These are phyloP conservation scores for Forsythia viridissima DNA, from an alignment of 257 asterid species.

Conservation along the genomic window DNA sequence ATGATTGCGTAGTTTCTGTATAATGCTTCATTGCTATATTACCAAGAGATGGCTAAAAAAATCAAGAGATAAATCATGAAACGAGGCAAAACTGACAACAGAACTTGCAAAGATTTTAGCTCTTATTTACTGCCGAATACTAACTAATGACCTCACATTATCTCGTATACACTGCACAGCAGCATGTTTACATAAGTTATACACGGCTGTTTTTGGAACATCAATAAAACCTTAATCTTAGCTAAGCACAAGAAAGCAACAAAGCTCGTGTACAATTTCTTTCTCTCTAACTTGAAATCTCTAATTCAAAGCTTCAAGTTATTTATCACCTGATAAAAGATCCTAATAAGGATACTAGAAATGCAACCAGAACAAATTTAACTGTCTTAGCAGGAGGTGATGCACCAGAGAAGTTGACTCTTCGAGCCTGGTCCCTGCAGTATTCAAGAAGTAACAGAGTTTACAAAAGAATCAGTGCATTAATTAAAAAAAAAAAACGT, in stretches of 20 bases:
- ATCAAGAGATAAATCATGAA: no score
- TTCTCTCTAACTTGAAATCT: constrained; percentile 10
- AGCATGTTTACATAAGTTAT: not conserved
- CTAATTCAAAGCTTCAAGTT: constrained; percentile 10
- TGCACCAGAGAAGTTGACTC: constrained; percentile 67
- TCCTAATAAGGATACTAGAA: constrained; percentile 30
- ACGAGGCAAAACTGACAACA: not conserved
- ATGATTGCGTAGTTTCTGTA: no score
- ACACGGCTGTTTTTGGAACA: not conserved
- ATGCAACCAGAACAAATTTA: constrained; percentile 29
- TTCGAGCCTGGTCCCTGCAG: constrained; percentile 70
- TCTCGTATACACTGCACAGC: constrained; percentile 1
- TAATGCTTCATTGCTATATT: no score
- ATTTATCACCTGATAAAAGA: constrained; percentile 6
- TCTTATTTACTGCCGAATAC: not conserved
- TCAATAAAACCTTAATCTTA: not conserved
- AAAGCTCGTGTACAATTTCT: not conserved
- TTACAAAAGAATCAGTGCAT: not conserved
- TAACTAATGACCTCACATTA: constrained; percentile 11
- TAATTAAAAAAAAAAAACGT: no score
- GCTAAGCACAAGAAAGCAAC: not conserved
- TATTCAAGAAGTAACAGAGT: constrained; percentile 3
- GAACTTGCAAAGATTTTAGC: no score
- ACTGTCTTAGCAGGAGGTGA: constrained; percentile 30
- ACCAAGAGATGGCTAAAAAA: no score